These are phyloP conservation scores for Pelargonium exstipulatum DNA, from an alignment of 441 rosid genomes.

Conservation along the genomic window DNA sequence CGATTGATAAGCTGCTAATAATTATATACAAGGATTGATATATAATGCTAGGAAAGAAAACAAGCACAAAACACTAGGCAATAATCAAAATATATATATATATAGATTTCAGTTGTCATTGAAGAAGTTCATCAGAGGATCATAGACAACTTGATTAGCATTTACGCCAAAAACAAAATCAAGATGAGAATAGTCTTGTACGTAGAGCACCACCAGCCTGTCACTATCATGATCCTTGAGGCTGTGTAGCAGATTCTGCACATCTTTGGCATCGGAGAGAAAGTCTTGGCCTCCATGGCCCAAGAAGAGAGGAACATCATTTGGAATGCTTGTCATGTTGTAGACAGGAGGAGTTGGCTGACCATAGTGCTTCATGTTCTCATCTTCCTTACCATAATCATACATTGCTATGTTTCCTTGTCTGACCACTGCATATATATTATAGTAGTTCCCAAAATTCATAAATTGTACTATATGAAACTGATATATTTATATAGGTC, in stretches of 20 bases:
- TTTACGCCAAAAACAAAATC: conserved; percentile 30
- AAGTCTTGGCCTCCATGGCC: conserved; percentile 31
- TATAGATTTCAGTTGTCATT: background rate
- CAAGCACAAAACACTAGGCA: too few relatives aligned
- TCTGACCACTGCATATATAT: conserved; percentile 31
- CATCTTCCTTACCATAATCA: conserved; percentile 35
- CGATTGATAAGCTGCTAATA: too few relatives aligned
- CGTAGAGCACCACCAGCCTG: conserved; percentile 26
- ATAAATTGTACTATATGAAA: background rate
- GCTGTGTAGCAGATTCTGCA: conserved; percentile 22
- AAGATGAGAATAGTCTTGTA: conserved; percentile 27
- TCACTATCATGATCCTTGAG: conserved; percentile 27
- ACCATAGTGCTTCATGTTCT: conserved; percentile 41
- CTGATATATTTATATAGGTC: too few relatives aligned
- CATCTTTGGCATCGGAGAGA: conserved; percentile 28
- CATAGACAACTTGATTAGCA: conserved; percentile 28
- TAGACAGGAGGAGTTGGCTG: conserved; percentile 40
- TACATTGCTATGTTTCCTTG: conserved; percentile 36
- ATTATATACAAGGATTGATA: too few relatives aligned
- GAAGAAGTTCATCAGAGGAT: conserved; percentile 32
- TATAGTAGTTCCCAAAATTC: background rate
- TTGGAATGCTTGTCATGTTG: conserved; percentile 33
- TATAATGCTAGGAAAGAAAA: too few relatives aligned
- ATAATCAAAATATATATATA: too few relatives aligned
- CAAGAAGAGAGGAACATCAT: conserved; percentile 27